These are phyloP conservation scores for Phlegmacium glaucopus DNA, from an alignment of 768 basidiomycete genomes.

Conservation along the genomic window DNA sequence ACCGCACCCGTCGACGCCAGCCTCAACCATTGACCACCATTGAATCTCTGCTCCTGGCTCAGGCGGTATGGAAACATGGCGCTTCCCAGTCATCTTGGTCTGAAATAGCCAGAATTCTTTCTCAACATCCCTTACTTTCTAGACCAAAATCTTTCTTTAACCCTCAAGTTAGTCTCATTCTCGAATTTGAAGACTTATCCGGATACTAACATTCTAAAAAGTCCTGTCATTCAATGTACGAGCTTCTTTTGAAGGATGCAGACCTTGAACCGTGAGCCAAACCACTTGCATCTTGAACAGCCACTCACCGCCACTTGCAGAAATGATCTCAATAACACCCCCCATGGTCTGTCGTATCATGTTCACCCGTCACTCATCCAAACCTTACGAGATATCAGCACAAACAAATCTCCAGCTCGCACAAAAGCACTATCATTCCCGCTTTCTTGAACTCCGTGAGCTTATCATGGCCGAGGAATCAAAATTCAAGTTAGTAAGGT, in stretches of 20 bases:
- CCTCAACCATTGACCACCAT: slow-evolving; percentile 30
- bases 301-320: slow-evolving; percentile 22
- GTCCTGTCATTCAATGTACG: slow-evolving; percentile 69
- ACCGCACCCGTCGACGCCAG: slow-evolving; percentile 25
- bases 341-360: slow-evolving; percentile 44
- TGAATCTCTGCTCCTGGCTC: slow-evolving; percentile 80
- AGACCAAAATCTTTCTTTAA: slow-evolving; percentile 67
- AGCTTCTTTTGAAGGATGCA: slow-evolving; percentile 65
- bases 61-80: slow-evolving; percentile 84
- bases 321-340: slow-evolving; percentile 46
- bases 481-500: slow-evolving; percentile 65
- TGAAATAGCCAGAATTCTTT: slow-evolving; percentile 59
- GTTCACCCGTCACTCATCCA: neutral
- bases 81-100: slow-evolving; percentile 54
- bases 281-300: slow-evolving; percentile 4
- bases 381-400: slow-evolving; percentile 38
- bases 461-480: slow-evolving; percentile 71
- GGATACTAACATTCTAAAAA: slow-evolving; percentile 22
- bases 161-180: slow-evolving; percentile 47
- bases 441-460: slow-evolving; percentile 68
- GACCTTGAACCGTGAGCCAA: slow-evolving; percentile 56
- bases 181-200: slow-evolving; percentile 2
- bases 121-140: slow-evolving; percentile 65
- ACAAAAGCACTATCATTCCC: slow-evolving; percentile 65
- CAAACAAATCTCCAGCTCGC: slow-evolving; percentile 66